phyloP scores from a whole-genome alignment of 148 eudicot species.

The Bassia scoparia region DNA sequence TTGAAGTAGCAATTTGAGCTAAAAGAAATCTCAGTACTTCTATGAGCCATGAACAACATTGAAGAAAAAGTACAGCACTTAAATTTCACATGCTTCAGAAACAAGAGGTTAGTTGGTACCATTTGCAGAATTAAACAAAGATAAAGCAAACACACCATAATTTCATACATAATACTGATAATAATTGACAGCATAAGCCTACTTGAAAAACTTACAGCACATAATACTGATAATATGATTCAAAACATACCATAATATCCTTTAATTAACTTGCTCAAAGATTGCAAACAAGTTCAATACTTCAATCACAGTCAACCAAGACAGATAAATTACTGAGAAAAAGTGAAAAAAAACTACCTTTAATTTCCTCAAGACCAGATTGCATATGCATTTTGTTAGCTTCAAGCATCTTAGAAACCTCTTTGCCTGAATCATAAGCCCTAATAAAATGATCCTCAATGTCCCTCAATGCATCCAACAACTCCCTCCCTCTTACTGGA shows the following conservation, averaged over 20 bases:
- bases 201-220: not conserved
- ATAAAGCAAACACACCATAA: not conserved
- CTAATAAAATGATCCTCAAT: conserved; percentile 78
- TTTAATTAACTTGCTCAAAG: not conserved
- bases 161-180: not conserved
- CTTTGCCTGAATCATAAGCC: conserved; percentile 82
- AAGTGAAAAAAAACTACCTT: conserved; percentile 38
- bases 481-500: conserved; percentile 64
- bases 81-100: not conserved
- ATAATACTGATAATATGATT: not conserved
- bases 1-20: not conserved
- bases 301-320: not conserved
- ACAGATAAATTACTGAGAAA: too few species aligned
- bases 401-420: conserved; percentile 79
- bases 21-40: not conserved
- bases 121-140: not conserved
- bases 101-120: not conserved
- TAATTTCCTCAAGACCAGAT: conserved; percentile 77
- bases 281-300: not conserved
- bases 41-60: not conserved
- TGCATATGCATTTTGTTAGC: conserved; percentile 69
- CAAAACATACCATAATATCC: not conserved
- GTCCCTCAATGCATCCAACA: conserved; percentile 80
- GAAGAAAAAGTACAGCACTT: not conserved
- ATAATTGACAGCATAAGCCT: not conserved